Conservation (phyloP, 225 moss, liverwort and hornwort species). For the Ulota crispa region DNA sequence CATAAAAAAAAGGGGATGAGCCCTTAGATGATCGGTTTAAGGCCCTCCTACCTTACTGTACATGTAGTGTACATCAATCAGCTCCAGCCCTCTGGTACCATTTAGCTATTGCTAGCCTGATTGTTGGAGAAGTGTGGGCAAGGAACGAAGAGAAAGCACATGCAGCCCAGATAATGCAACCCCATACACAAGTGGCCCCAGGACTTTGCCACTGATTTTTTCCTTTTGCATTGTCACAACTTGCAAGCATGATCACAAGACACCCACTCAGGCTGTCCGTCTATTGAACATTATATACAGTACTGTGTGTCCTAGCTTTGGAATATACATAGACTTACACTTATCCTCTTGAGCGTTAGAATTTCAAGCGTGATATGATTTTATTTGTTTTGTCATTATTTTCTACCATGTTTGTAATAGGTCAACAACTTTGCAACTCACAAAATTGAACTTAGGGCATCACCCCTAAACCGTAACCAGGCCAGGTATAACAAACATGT, state of each 20-base stretch:
- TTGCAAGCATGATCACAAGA: constrained; percentile 4
- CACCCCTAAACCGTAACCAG: too few relatives aligned
- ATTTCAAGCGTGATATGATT: background rate
- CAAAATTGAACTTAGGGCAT: too few relatives aligned
- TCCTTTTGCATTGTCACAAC: background rate
- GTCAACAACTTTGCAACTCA: background rate
- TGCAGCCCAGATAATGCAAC: background rate
- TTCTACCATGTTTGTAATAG: background rate
- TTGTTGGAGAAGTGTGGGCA: background rate
- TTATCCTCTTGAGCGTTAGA: background rate
- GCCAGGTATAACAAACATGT: too few relatives aligned
- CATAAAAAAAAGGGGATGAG: too few relatives aligned
- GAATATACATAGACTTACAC: background rate
- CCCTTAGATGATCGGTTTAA: too few relatives aligned
- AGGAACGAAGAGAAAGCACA: background rate
- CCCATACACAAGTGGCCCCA: background rate
- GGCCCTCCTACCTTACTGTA: too few relatives aligned
- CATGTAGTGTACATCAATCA: too few relatives aligned
- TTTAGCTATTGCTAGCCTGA: background rate
- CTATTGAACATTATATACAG: background rate
- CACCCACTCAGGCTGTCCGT: background rate
- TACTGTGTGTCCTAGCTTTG: background rate
- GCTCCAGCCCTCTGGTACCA: background rate
- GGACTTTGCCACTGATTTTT: background rate
- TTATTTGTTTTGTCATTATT: background rate